Conservation (phyloP, 2,329 filamentous ascomycete genomes). For the Diaporthe destruens region DNA sequence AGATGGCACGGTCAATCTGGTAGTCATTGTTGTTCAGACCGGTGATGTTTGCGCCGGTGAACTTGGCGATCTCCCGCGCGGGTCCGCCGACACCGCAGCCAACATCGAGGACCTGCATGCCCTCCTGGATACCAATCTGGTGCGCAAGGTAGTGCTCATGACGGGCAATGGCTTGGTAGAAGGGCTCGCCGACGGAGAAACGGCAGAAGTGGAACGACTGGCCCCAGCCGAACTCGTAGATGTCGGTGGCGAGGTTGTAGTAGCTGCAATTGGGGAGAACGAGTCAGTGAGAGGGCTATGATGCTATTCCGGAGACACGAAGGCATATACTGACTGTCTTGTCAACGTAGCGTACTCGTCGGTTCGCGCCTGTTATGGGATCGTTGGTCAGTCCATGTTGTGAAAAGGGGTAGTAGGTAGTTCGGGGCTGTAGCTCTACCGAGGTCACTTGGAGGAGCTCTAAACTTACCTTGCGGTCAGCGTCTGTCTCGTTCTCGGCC, state of each 20-base stretch:
- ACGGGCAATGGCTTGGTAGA: constrained; percentile 91
- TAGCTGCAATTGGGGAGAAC: constrained; percentile 67
- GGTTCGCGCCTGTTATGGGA: constrained; percentile 72
- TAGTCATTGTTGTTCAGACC: constrained; percentile 99
- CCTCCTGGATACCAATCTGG: constrained; percentile 85
- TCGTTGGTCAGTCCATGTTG: constrained; percentile 42
- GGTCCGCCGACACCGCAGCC: constrained; percentile 97
- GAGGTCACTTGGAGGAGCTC: neutral
- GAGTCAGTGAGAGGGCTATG: constrained; percentile 42
- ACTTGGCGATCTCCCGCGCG: constrained; percentile 95
- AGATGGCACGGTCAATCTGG: constrained; percentile 93
- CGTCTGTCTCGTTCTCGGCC: constrained; percentile 82
- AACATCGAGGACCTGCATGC: constrained; percentile 93
- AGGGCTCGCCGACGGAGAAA: constrained; percentile 87
- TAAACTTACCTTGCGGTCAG: constrained; percentile 78
- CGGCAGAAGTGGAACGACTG: constrained; percentile 98
- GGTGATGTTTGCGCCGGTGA: constrained; percentile 88
- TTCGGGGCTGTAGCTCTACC: neutral
- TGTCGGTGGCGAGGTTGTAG: constrained; percentile 96
- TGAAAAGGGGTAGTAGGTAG: constrained; percentile 2
- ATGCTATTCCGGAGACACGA: neutral
- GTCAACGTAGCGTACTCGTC: constrained; percentile 94
- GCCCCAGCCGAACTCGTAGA: constrained; percentile 98
- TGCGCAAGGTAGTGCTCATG: constrained; percentile 98
- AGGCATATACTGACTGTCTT: constrained; percentile 77